A percentile compares a stretch with the other conserved stretches of the same genome.
Evolutionary conservation across 2,329 filamentous ascomycete species (phyloP).

Genomic region (Diplodia mutila): DNA sequence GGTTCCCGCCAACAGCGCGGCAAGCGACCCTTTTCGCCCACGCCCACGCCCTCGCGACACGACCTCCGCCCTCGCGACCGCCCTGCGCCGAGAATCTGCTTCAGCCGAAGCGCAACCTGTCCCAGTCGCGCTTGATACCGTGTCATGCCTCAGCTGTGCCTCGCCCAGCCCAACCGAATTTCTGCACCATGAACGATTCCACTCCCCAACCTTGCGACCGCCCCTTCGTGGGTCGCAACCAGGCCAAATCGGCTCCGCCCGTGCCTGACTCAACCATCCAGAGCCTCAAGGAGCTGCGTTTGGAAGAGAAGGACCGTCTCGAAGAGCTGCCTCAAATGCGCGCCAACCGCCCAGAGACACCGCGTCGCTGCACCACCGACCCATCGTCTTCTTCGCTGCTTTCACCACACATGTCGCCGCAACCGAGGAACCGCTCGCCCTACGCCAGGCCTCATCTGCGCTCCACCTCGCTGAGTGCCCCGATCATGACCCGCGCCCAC

Average conservation of each 20-base stretch:
- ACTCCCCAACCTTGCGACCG: background rate
- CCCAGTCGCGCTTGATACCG: slow-evolving; percentile 23
- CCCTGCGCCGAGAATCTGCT: background rate
- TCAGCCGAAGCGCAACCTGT: slow-evolving; percentile 19
- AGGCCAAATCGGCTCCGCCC: slow-evolving; percentile 18
- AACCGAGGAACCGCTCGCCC: slow-evolving; percentile 51
- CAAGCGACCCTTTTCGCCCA: background rate
- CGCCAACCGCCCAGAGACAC: slow-evolving; percentile 38
- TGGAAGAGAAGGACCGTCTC: slow-evolving; percentile 21
- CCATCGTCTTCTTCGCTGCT: slow-evolving; percentile 37
- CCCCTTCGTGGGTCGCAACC: slow-evolving; percentile 1
- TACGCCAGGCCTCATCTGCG: slow-evolving; percentile 52
- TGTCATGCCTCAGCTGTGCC: slow-evolving; percentile 22
- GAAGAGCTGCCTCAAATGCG: slow-evolving; percentile 19
- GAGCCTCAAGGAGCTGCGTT: slow-evolving; percentile 9
- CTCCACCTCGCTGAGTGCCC: slow-evolving; percentile 50
- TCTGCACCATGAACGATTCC: slow-evolving; percentile 13
- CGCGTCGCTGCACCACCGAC: slow-evolving; percentile 47
- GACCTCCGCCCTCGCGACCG: slow-evolving; percentile 17
- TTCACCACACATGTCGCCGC: slow-evolving; percentile 36
- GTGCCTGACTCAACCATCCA: slow-evolving; percentile 18
- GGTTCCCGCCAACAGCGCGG: background rate
- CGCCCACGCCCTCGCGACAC: background rate
- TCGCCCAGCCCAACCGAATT: background rate
- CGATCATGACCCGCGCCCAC: slow-evolving; percentile 53